Evolutionary conservation across 2,329 filamentous ascomycete genomes (phyloP).

Genomic region (Setomelanomma holmii): DNA sequence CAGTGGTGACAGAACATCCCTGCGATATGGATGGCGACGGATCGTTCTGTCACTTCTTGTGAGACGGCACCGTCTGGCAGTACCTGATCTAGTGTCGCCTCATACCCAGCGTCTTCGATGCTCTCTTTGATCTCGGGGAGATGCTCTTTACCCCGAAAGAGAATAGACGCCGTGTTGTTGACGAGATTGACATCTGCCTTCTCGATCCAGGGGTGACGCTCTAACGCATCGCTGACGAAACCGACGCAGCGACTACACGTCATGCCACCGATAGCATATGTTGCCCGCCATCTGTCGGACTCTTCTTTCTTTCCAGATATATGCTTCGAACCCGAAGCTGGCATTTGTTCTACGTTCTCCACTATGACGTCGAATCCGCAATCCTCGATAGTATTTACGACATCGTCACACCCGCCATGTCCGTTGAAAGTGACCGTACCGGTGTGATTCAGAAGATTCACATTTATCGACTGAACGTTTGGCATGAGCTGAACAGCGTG

Average conservation of each 20-base stretch:
- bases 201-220: slow-evolving; percentile 55
- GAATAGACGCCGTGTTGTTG: slow-evolving; percentile 57
- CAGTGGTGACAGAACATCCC: slow-evolving; percentile 59
- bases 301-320: slow-evolving; percentile 5
- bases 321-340: not conserved
- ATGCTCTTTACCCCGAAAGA: slow-evolving; percentile 57
- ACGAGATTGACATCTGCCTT: slow-evolving; percentile 60
- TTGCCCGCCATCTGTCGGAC: slow-evolving; percentile 48
- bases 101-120: slow-evolving; percentile 58
- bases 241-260: slow-evolving; percentile 64
- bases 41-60: slow-evolving; percentile 32
- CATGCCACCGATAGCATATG: slow-evolving; percentile 63
- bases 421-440: slow-evolving; percentile 59
- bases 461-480: slow-evolving; percentile 56
- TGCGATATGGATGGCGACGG: slow-evolving; percentile 45
- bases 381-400: slow-evolving; percentile 61
- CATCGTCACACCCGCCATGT: slow-evolving; percentile 51
- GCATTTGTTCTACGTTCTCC: slow-evolving; percentile 38
- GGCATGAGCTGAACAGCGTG: slow-evolving; percentile 56
- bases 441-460: slow-evolving; percentile 61
- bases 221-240: slow-evolving; percentile 56
- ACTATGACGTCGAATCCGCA: slow-evolving; percentile 52
- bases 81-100: slow-evolving; percentile 49
- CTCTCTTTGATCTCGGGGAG: slow-evolving; percentile 55
- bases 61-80: slow-evolving; percentile 18